Conservation (phyloP, 2,329 filamentous ascomycete species). For the Cephalotrichum gorgonifer region DNA sequence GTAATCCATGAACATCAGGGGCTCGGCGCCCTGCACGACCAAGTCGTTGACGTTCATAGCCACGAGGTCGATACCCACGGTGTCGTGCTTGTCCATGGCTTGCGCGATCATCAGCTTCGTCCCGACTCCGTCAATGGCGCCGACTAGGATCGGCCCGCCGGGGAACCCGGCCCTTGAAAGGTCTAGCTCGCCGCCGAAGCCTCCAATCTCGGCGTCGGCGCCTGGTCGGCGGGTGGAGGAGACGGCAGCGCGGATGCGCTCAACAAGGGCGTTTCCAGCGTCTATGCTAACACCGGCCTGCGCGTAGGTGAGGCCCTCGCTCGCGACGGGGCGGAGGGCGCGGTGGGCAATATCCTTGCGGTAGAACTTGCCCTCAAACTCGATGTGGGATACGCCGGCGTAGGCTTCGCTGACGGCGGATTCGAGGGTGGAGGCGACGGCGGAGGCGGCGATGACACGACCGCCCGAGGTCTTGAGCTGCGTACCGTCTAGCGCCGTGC, state of each 20-base stretch:
- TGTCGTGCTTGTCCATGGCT: slow-evolving; percentile 79
- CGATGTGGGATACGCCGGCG: slow-evolving; percentile 59
- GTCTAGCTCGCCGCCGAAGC: slow-evolving; percentile 84
- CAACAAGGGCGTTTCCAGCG: slow-evolving; percentile 83
- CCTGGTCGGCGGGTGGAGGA: slow-evolving; percentile 74
- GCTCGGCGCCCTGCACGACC: slow-evolving; percentile 89
- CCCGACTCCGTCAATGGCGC: slow-evolving; percentile 90
- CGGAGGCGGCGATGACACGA: slow-evolving; percentile 87
- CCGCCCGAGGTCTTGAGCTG: slow-evolving; percentile 72
- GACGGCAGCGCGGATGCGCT: slow-evolving; percentile 86
- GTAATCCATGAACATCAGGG: slow-evolving; percentile 95
- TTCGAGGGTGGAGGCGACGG: slow-evolving; percentile 60
- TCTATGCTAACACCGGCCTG: slow-evolving; percentile 90
- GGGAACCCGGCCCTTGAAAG: slow-evolving; percentile 51
- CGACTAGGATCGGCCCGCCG: slow-evolving; percentile 68
- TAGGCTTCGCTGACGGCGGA: slow-evolving; percentile 86
- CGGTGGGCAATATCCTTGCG: slow-evolving; percentile 86
- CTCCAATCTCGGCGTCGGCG: slow-evolving; percentile 87
- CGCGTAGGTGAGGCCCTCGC: slow-evolving; percentile 71
- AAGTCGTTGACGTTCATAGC: slow-evolving; percentile 99
- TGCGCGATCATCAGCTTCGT: slow-evolving; percentile 97
- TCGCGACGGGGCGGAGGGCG: slow-evolving; percentile 40
- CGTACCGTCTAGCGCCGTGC: slow-evolving; percentile 56
- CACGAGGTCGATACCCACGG: slow-evolving; percentile 91
- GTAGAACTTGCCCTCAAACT: slow-evolving; percentile 85